Evolutionary conservation across 148 eudicot species (phyloP).

Genomic region (Rhododendron mucronatum): DNA sequence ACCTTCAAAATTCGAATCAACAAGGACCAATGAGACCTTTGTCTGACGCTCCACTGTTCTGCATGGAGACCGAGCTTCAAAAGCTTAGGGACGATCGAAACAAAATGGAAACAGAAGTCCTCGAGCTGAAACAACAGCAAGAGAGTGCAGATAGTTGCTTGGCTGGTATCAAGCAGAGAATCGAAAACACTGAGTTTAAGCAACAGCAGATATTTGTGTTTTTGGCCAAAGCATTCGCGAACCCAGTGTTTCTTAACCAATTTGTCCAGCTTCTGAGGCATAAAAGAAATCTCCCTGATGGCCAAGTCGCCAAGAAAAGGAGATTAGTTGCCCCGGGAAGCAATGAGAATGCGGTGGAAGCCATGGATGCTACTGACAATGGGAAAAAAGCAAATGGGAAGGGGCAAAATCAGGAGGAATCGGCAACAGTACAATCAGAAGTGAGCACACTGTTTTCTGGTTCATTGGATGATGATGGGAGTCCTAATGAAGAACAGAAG

Average conservation of each 20-base stretch:
- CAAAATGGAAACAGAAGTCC: conserved; percentile 36
- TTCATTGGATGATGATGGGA: conserved; percentile 16
- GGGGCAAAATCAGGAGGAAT: conserved; percentile 23
- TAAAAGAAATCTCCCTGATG: conserved; percentile 27
- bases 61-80: conserved; percentile 39
- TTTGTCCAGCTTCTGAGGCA: conserved; percentile 32
- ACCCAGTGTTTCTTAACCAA: conserved; percentile 28
- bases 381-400: not conserved
- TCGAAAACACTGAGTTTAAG: conserved; percentile 35
- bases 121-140: conserved; percentile 48
- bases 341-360: conserved; percentile 4
- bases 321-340: conserved; percentile 23
- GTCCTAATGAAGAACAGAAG: conserved; percentile 18
- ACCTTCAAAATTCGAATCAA: conserved; percentile 8
- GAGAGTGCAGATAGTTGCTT: conserved; percentile 35
- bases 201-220: conserved; percentile 40
- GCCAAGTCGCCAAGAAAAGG: conserved; percentile 38
- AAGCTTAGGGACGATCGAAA: conserved; percentile 43
- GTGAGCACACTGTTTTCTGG: conserved; percentile 23
- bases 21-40: conserved; percentile 1
- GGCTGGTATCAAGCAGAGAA: conserved; percentile 39
- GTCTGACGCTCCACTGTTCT: conserved; percentile 3
- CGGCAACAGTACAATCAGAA: conserved; percentile 26
- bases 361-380: not conserved
- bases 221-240: conserved; percentile 49